Base-by-base conservation (phyloP, 768 basidiomycete species). In the Auricularia sp. region DNA sequence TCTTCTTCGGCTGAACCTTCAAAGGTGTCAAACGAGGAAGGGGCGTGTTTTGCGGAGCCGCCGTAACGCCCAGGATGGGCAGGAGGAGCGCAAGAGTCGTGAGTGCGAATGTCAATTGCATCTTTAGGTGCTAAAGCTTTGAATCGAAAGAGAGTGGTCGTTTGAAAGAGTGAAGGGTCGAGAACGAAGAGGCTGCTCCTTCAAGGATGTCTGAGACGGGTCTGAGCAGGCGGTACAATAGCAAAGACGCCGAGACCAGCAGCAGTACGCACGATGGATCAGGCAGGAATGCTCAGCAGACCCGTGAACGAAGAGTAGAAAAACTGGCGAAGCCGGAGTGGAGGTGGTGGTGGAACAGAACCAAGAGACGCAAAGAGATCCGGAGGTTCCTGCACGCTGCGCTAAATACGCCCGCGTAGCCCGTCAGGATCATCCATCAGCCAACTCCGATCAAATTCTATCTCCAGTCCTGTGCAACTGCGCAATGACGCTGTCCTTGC, bases 241-340 rank as follows among this genome's bases (percentile, higher is more conserved):
- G 29, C 29, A 29, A 29, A 29, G 29, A 51, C 47, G 14, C 10
- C 18, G 11, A 51, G 14, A 5, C 18, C 47, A 6, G 18, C 18
- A 18, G 18, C 6, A 18, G 16, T 1, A 51, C 47, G 47, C 21
- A 51, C 47, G 47, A 51, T 51, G 47, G 34, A 59, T 59, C 56
- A 59, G 33, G 56, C 56, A 59, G 56, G 56, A 59, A 59, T 59
- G 56, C 56, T 59, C 56, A 59, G 56, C 56, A 59, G 56, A 59
- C 56, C 56, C 56, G 56, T 29, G 56, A 59, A 59, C 56, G 29
- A 59, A 59, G 56, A 34, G 29, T 51, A 51, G 47, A 51, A 51
- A 51, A 18, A 21, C 18, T 18, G 21, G 21, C 47, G 47, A 51
- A 21, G 47, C 47, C 21, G 47, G 47, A 18, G 44, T 11, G 47